Conservation (phyloP, 352 stramenopile species). For the Blastocystis sp. region DNA sequence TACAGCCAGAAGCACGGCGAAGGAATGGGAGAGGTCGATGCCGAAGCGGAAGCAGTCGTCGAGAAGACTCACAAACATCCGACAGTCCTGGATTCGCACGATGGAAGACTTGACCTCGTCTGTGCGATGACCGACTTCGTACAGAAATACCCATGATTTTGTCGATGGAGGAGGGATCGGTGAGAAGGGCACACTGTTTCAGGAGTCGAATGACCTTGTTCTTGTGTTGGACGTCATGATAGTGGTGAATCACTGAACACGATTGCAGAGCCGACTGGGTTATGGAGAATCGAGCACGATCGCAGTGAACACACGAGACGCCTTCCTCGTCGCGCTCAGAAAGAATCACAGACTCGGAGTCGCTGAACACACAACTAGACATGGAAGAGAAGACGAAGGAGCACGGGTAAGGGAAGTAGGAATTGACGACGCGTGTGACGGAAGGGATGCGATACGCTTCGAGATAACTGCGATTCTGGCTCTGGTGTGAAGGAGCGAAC, state of each 20-base stretch:
- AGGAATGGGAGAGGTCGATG: conserved; percentile 44
- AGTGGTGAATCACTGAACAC: not conserved
- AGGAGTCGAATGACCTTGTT: conserved; percentile 25
- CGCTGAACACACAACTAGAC: conserved; percentile 1
- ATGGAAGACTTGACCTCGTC: not conserved
- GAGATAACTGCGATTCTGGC: conserved; percentile 50
- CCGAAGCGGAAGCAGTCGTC: conserved; percentile 54
- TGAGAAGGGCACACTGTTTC: not conserved
- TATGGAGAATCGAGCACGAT: not conserved
- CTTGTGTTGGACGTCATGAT: conserved; percentile 51
- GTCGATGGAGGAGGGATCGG: not conserved
- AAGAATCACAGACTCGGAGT: not conserved
- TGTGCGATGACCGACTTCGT: not conserved
- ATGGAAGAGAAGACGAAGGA: not conserved
- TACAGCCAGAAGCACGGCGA: not conserved
- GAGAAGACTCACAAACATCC: conserved; percentile 48
- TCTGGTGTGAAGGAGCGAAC: conserved; percentile 1
- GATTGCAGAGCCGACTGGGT: not conserved
- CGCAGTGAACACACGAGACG: not conserved
- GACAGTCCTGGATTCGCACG: not conserved
- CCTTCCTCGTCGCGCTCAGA: not conserved
- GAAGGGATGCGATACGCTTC: conserved; percentile 60
- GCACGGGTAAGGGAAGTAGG: conserved; percentile 26
- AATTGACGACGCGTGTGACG: conserved; percentile 10
- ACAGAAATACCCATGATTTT: not conserved